Evolutionary conservation across 2,329 filamentous ascomycete genomes (phyloP), one percentile per base, ranked within the genome.

Genomic region (Fusarium kyushuense): DNA sequence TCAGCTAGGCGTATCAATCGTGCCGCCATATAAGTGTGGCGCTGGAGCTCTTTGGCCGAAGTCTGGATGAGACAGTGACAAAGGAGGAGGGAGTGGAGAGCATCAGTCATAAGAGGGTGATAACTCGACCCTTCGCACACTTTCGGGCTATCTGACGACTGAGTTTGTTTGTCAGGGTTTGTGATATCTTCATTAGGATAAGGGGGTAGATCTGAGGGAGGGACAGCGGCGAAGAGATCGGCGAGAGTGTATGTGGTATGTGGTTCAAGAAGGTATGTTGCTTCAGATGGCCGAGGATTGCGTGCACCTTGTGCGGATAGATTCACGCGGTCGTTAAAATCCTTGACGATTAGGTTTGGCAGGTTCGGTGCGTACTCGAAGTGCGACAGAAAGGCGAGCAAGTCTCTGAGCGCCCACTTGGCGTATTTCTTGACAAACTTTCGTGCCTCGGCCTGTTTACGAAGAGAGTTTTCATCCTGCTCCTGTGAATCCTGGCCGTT

Each of bases 11-110:
- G 86, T 6, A 88, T 85, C 3, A 96, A 84, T 7, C 92, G 89
- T 17, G 92, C 91, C 6, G 91, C 92, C 86, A 94, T 96, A 80
- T 93, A 86, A 1, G 92, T 92, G 75, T 96, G 92, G 35, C 92
- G 91, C 49, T 89, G 87, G 33, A 94, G 86, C 76, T 96, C 92
- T 71, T 91, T 93, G 13, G 87, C 78, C 0, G 92, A 91, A 1
- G 93, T 96, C 77, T 95, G 92, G 10, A 92, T 80, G 12, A 96
- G 86, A n/a, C 87, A 87, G 77, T 96, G 93, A 69, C 90, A 91
- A 40, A 96, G 86, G 11, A 96, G 87, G 3, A 96, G 79, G 6
- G 89, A 90, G 77, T 96, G 92, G 1, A 96, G 84, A 2, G 91
- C 91, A 69, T 96, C 93, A 9, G 89, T 89, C 13, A 96, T 83